Evolutionary conservation across 1,139 yeast genomes (phyloP), one percentile per base, ranked within the genome.

Genomic region (Pichia sp.): DNA sequence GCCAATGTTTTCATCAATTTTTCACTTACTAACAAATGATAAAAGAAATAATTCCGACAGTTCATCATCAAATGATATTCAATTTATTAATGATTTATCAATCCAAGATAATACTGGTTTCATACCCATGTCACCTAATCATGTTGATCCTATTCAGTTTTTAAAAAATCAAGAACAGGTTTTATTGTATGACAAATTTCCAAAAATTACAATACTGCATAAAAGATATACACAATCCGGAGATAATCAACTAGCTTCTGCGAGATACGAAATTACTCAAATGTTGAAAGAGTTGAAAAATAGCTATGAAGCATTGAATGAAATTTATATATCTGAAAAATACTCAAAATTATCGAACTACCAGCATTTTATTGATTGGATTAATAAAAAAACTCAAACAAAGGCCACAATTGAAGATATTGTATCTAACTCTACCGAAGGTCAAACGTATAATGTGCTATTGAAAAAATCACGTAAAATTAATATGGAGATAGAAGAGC

Each of bases 221-320:
- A 46, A 58, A 13, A 46, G 39, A 11, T 57, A 50, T 53, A 58
- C 63, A 8, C 56, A 56, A 11, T 51, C 54, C 4, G 79, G 80
- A 1, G 68, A 68, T 53, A 61, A 59, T 20, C 60, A 62, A 37
- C 61, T 75, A 27, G 50, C 59, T 29, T 53, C 59, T 15, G 56
- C 66, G 2, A 58, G 82, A 45, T 53, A 56, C 3, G 37, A 44
- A 8, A 44, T 64, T 1, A 30, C 59, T n/a, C 39, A 39, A 1
- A 13, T 63, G 44, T 66, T 73, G 37, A 62, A 60, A 27, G 71
- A 70, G 47, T 53, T 77, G 8, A 68, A 73, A 1, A 74, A 72
- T 44, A 67, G 70, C 39, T 70, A 72, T 53, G 71, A 71, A 47
- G 71, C 81, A 1, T 67, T 77, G 50, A 65, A 67, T 49, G 85